These are phyloP conservation scores for Trametes cingulata DNA, from an alignment of 768 basidiomycete species.

Conservation along the genomic window DNA sequence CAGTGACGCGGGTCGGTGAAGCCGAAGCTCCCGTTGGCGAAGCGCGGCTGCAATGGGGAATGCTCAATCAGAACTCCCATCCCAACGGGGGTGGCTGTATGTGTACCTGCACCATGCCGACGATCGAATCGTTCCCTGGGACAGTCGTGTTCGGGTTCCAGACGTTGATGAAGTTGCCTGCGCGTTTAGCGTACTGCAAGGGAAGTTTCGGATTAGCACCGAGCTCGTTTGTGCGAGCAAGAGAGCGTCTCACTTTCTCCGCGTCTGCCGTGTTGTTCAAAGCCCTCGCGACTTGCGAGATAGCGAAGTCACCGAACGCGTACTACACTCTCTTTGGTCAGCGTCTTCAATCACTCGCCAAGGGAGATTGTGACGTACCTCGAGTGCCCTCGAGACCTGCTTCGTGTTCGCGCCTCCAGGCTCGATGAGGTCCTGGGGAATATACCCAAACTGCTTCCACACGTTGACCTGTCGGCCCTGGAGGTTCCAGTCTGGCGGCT, in stretches of 20 bases:
- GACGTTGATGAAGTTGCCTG: slow-evolving; percentile 57
- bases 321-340: slow-evolving; percentile 39
- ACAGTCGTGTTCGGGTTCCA: slow-evolving; percentile 61
- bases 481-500: slow-evolving; percentile 62
- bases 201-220: too few species aligned
- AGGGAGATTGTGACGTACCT: slow-evolving; percentile 37
- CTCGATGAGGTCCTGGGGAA: slow-evolving; percentile 34
- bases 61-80: not conserved
- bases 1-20: slow-evolving; percentile 69
- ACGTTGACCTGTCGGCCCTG: slow-evolving; percentile 58
- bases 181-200: slow-evolving; percentile 51
- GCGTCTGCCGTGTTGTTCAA: slow-evolving; percentile 52
- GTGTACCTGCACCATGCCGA: slow-evolving; percentile 62
- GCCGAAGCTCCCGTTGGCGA: slow-evolving; percentile 57
- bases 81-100: not conserved
- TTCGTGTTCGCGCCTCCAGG: slow-evolving; percentile 58
- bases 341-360: not conserved
- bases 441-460: slow-evolving; percentile 52
- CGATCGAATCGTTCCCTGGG: slow-evolving; percentile 44
- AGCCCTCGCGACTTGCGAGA: slow-evolving; percentile 61
- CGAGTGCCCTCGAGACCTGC: slow-evolving; percentile 62
- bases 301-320: slow-evolving; percentile 63
- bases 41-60: slow-evolving; percentile 45
- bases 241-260: slow-evolving; percentile 52
- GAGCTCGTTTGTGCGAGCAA: too few species aligned